These are phyloP conservation scores for Beta corolliflora DNA, from an alignment of 179 eudicot genomes.

Conservation along the genomic window DNA sequence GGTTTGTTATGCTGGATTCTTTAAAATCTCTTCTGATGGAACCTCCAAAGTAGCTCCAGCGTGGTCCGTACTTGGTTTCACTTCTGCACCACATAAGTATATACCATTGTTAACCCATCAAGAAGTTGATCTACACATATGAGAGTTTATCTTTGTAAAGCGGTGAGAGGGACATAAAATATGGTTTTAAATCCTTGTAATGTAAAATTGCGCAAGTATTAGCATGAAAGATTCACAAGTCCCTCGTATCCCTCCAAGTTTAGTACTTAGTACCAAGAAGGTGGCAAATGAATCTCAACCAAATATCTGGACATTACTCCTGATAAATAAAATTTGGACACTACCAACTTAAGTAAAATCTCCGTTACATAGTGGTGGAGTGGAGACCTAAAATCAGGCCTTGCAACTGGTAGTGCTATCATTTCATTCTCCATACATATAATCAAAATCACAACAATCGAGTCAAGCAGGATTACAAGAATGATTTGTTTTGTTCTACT, in stretches of 20 bases:
- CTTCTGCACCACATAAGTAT: slow-evolving; percentile 39
- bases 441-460: neutral
- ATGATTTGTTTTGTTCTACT: neutral
- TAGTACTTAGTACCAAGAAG: neutral
- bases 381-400: neutral
- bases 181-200: neutral
- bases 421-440: neutral
- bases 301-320: neutral
- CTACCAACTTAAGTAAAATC: neutral
- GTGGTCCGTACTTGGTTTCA: slow-evolving; percentile 68
- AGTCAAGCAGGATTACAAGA: neutral
- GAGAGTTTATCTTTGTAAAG: neutral
- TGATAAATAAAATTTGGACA: neutral
- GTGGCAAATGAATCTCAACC: neutral
- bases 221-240: neutral
- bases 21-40: slow-evolving; percentile 72
- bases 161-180: neutral
- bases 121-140: neutral
- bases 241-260: neutral
- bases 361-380: neutral
- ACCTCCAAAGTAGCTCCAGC: slow-evolving; percentile 76
- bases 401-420: neutral
- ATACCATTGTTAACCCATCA: neutral
- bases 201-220: neutral
- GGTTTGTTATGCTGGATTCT: slow-evolving; percentile 28